phyloP scores from a whole-genome alignment of 2,329 filamentous ascomycete species.

The Xylaria sp. region DNA sequence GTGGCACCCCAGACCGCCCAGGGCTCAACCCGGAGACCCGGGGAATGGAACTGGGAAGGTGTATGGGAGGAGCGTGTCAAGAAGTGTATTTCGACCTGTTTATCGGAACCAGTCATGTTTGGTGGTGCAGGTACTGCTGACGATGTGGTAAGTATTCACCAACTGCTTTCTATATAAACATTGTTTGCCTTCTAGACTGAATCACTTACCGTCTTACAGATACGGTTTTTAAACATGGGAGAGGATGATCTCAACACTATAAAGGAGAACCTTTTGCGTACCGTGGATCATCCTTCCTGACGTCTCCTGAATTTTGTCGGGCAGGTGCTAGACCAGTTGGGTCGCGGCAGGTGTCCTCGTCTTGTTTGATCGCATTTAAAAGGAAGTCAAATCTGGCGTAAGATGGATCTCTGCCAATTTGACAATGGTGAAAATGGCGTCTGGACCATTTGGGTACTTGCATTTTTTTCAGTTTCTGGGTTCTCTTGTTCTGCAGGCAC shows the following conservation, averaged over 20 bases:
- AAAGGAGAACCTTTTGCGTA: slow-evolving; percentile 68
- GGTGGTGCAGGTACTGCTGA: slow-evolving; percentile 71
- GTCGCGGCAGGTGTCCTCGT: slow-evolving; percentile 6
- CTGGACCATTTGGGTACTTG: slow-evolving; percentile 18
- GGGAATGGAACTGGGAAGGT: slow-evolving; percentile 97
- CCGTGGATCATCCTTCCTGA: slow-evolving; percentile 53
- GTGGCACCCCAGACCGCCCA: slow-evolving; percentile 38
- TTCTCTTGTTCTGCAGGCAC: slow-evolving; percentile 4
- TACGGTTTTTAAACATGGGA: slow-evolving; percentile 74
- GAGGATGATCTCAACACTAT: slow-evolving; percentile 67
- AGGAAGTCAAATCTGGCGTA: slow-evolving; percentile 5
- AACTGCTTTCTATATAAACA: slow-evolving; percentile 7
- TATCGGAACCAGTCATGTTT: slow-evolving; percentile 83
- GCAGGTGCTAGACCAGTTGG: slow-evolving; percentile 3
- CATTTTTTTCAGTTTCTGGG: slow-evolving; percentile 4
- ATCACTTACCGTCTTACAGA: slow-evolving; percentile 55
- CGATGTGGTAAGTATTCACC: slow-evolving; percentile 72
- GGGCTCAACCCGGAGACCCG: slow-evolving; percentile 66
- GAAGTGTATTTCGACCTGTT: slow-evolving; percentile 79
- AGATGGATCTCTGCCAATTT: not conserved
- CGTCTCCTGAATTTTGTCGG: not conserved
- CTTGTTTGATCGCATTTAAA: slow-evolving; percentile 3
- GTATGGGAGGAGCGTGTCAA: slow-evolving; percentile 93
- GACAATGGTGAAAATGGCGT: not conserved
- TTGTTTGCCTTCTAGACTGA: not conserved